Conservation (phyloP, 2,329 filamentous ascomycete species). For the Fusarium miscanthi region DNA sequence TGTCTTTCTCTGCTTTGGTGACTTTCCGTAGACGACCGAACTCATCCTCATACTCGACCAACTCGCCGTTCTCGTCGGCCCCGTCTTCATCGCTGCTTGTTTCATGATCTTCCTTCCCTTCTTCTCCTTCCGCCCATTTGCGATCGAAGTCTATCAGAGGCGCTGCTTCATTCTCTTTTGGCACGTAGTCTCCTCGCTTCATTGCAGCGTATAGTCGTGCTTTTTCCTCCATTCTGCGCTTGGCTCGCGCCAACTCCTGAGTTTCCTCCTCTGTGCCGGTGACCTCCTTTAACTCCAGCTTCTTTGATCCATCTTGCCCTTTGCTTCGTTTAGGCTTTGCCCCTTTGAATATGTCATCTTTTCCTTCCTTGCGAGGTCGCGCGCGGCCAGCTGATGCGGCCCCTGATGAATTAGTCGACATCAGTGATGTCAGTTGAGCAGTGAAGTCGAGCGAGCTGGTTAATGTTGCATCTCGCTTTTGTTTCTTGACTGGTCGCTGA, state of each 20-base stretch:
- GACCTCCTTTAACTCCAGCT: constrained; percentile 64
- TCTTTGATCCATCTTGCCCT: constrained; percentile 54
- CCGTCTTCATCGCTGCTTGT: constrained; percentile 52
- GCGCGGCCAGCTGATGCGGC: constrained; percentile 54
- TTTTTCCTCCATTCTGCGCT: constrained; percentile 89
- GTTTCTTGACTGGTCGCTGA: constrained; percentile 74
- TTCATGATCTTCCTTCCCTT: constrained; percentile 69
- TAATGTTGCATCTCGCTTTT: constrained; percentile 75
- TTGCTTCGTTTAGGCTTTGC: constrained; percentile 43
- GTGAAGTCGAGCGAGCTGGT: constrained; percentile 84
- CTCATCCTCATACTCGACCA: constrained; percentile 91
- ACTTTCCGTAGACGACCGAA: constrained; percentile 85
- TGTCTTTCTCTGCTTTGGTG: constrained; percentile 74
- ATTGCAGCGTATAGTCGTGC: constrained; percentile 87
- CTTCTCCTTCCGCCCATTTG: constrained; percentile 86
- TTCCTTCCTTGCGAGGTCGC: constrained; percentile 60
- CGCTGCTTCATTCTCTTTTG: constrained; percentile 71
- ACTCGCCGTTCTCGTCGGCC: constrained; percentile 63
- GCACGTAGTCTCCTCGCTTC: constrained; percentile 88
- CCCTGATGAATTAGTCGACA: constrained; percentile 65
- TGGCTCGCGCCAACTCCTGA: constrained; percentile 75
- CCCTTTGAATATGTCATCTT: constrained; percentile 59
- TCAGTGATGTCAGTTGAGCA: constrained; percentile 86
- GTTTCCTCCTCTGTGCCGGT: constrained; percentile 71
- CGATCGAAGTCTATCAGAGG: constrained; percentile 91